These are phyloP conservation scores for Pythium phragmiticola DNA, from an alignment of 352 stramenopile species.

Conservation along the genomic window DNA sequence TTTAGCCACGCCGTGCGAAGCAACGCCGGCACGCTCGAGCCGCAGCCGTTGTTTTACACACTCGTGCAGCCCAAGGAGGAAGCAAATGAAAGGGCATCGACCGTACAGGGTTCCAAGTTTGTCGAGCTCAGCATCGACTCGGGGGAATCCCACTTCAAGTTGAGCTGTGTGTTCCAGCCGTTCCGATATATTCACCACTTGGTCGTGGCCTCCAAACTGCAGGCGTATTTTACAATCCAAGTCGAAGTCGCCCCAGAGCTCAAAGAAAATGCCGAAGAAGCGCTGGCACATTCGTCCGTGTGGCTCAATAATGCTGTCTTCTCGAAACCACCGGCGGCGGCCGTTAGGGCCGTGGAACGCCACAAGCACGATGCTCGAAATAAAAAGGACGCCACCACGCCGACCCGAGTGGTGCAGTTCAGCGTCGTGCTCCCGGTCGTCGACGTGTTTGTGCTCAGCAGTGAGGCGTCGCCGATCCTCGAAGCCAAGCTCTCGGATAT, in stretches of 20 bases:
- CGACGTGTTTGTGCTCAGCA: slow-evolving; percentile 62
- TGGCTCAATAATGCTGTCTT: slow-evolving; percentile 62
- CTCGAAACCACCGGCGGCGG: slow-evolving; percentile 22
- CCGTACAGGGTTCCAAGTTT: slow-evolving; percentile 17
- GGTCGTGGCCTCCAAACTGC: slow-evolving; percentile 57
- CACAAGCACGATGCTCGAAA: slow-evolving; percentile 15
- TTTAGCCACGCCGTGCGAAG: slow-evolving; percentile 40
- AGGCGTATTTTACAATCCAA: slow-evolving; percentile 61
- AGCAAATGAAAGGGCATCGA: not conserved
- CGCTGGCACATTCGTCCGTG: slow-evolving; percentile 43
- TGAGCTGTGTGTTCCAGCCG: slow-evolving; percentile 54
- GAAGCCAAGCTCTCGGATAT: slow-evolving; percentile 53
- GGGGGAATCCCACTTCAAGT: slow-evolving; percentile 48
- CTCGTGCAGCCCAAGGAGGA: slow-evolving; percentile 12
- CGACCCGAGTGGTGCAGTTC: slow-evolving; percentile 38
- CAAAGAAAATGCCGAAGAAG: slow-evolving; percentile 56
- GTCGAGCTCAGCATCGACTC: slow-evolving; percentile 60
- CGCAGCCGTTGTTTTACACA: slow-evolving; percentile 45
- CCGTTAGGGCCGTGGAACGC: slow-evolving; percentile 16
- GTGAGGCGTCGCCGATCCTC: slow-evolving; percentile 61
- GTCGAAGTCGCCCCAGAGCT: slow-evolving; percentile 43
- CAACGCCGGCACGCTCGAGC: slow-evolving; percentile 7
- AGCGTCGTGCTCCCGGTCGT: slow-evolving; percentile 59
- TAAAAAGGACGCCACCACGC: slow-evolving; percentile 19
- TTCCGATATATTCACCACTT: slow-evolving; percentile 79